Evolutionary conservation across 352 stramenopile genomes (phyloP).

Genomic region (Globisporangium middletonii): DNA sequence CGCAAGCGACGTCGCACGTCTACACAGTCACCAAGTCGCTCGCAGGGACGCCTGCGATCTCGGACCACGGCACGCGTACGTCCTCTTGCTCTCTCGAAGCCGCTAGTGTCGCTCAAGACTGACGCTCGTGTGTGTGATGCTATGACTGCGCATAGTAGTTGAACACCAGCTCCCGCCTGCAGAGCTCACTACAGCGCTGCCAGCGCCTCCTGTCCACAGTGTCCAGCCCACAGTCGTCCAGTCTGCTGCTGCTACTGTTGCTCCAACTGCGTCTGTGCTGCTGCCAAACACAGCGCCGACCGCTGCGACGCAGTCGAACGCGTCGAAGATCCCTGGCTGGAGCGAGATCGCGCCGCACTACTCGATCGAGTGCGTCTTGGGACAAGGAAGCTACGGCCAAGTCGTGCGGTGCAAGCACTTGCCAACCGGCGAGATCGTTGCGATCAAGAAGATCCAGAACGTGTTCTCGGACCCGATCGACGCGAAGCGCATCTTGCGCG

Average conservation of each 20-base stretch:
- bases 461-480: constrained; percentile 86
- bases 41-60: constrained; percentile 46
- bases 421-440: constrained; percentile 83
- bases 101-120: neutral
- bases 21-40: constrained; percentile 38
- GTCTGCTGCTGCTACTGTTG: neutral
- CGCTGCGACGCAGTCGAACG: constrained; percentile 39
- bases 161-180: constrained; percentile 9
- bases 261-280: neutral
- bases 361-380: constrained; percentile 81
- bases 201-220: neutral
- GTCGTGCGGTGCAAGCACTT: constrained; percentile 85
- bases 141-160: constrained; percentile 6
- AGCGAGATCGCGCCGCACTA: constrained; percentile 78
- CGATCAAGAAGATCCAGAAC: constrained; percentile 89
- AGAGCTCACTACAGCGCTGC: constrained; percentile 2
- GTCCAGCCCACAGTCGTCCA: neutral
- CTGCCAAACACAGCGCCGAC: neutral
- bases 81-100: constrained; percentile 2
- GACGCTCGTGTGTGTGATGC: constrained; percentile 1
- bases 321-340: constrained; percentile 73
- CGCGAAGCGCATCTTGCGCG: constrained; percentile 80
- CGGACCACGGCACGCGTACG: constrained; percentile 44
- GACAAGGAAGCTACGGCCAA: constrained; percentile 82
- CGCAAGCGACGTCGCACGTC: constrained; percentile 33